These are phyloP conservation scores for Claviceps fusiformis DNA, from an alignment of 2,329 filamentous ascomycete species.

Conservation along the genomic window DNA sequence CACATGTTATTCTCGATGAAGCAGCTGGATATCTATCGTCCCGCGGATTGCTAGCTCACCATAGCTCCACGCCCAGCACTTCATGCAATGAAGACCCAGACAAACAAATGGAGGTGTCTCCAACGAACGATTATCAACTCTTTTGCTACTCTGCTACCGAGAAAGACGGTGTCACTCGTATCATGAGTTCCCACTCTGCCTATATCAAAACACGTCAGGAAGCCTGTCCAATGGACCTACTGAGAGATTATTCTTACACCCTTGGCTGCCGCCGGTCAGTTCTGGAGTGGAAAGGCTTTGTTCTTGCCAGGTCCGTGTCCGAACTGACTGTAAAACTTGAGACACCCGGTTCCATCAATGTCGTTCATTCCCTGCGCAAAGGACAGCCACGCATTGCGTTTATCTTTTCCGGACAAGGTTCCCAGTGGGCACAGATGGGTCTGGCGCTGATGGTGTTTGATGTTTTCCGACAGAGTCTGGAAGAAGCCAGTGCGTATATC, in stretches of 20 bases:
- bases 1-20: conserved; percentile 38
- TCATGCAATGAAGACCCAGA: not conserved
- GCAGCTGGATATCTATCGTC: conserved; percentile 26
- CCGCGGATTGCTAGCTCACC: conserved; percentile 21
- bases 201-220: conserved; percentile 14
- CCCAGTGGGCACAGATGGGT: conserved; percentile 30
- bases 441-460: conserved; percentile 26
- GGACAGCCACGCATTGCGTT: conserved; percentile 23
- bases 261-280: conserved; percentile 29
- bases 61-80: conserved; percentile 15
- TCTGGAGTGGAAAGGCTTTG: conserved; percentile 28
- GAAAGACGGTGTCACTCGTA: conserved; percentile 22
- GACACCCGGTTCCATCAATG: conserved; percentile 6
- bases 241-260: conserved; percentile 32
- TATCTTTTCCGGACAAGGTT: conserved; percentile 30
- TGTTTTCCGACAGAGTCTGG: conserved; percentile 26
- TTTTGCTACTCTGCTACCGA: conserved; percentile 32
- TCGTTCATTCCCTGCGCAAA: conserved; percentile 14
- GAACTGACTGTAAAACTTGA: conserved; percentile 21
- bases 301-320: conserved; percentile 20
- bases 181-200: conserved; percentile 21
- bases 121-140: conserved; percentile 16
- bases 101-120: not conserved
- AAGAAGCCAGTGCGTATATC: conserved; percentile 19
- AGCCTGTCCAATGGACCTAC: conserved; percentile 7